Percentiles rank a stretch among this genome's conserved stretches.
Evolutionary conservation across 2,329 filamentous ascomycete genomes (phyloP).

Genomic region (Coniochaeta hoffmannii): DNA sequence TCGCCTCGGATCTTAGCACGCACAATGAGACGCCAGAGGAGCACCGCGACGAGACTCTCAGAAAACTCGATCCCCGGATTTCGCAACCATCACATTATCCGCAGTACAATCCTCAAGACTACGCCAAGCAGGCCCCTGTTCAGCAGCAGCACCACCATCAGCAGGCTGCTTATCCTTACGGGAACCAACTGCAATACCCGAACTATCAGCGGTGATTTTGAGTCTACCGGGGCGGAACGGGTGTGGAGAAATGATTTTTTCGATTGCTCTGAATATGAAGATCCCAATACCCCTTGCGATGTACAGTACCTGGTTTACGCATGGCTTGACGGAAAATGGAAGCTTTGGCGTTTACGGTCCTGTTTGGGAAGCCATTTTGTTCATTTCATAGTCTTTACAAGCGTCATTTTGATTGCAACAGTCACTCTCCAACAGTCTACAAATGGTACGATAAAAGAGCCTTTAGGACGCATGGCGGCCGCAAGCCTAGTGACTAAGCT

Average conservation of each 20-base stretch:
- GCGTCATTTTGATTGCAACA: too few species aligned
- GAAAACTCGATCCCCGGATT: conserved; percentile 14
- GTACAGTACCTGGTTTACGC: neutral
- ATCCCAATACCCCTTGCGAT: neutral
- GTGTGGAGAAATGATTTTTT: neutral
- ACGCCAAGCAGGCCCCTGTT: conserved; percentile 13
- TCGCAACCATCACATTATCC: conserved; percentile 13
- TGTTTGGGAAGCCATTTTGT: too few species aligned
- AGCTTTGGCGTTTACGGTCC: too few species aligned
- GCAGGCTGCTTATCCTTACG: neutral
- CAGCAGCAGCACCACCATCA: neutral
- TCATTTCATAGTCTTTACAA: too few species aligned
- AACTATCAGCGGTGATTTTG: neutral
- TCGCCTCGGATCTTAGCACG: conserved; percentile 35
- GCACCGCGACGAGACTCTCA: conserved; percentile 22
- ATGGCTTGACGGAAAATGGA: too few species aligned
- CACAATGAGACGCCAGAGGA: conserved; percentile 42
- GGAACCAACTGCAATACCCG: neutral
- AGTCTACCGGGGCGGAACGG: neutral
- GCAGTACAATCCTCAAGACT: conserved; percentile 33
- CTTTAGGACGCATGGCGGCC: neutral
- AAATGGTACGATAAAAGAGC: too few species aligned
- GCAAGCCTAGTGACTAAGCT: neutral
- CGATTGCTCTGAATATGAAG: neutral
- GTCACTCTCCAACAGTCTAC: too few species aligned